Evolutionary conservation across 192 early-diverging fungal species (phyloP), one percentile per base, ranked within the genome.

Genomic region (Physocladia obscura): DNA sequence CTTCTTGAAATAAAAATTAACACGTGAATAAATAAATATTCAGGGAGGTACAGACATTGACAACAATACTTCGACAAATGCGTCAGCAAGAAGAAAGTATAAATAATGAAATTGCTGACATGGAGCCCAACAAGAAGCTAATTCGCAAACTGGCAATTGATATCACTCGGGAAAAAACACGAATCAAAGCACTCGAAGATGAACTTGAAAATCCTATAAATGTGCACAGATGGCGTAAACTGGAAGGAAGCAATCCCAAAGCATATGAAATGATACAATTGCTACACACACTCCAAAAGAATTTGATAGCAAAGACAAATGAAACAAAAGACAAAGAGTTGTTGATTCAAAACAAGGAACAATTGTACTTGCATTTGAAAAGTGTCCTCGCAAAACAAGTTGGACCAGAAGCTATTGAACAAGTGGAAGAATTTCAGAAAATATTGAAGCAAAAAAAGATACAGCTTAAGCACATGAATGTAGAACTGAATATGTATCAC

Each of bases 221-320:
- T 69, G 83, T 88, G 6, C 87, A 88, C 59, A 72, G 87, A 17
- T 88, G 87, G 87, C 57, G 87, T 34, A 83, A 86, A 57, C 69
- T 88, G n/a, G 85, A 87, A 51, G 83, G 83, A 6, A 71, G 68
- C n/a, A 80, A 84, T 47, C 87, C 87, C 27, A 77, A 88, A 60
- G 81, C 78, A 1, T 85, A 75, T 39, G 81, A 82, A 49, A 78
- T 86, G 76, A 72, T 88, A 38, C 83, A 84, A 69, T 64, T 88
- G 8, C 74, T 84, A 21, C 87, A 88, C 49, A 76, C 80, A 36
- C 71, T 88, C 32, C 87, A 88, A 63, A 79, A 76, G 70, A 83
- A 84, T 58, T 73, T 86, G 48, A 88, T 88, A 49, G 62, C 67
- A 22, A 88, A 86, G 61, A 74, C 77, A 26, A 77, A 84, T 52